A percentile compares a stretch with the other conserved stretches of the same genome.
Evolutionary conservation across 2,329 filamentous ascomycete species (phyloP).

Genomic region (Huntiella bhutanensis): DNA sequence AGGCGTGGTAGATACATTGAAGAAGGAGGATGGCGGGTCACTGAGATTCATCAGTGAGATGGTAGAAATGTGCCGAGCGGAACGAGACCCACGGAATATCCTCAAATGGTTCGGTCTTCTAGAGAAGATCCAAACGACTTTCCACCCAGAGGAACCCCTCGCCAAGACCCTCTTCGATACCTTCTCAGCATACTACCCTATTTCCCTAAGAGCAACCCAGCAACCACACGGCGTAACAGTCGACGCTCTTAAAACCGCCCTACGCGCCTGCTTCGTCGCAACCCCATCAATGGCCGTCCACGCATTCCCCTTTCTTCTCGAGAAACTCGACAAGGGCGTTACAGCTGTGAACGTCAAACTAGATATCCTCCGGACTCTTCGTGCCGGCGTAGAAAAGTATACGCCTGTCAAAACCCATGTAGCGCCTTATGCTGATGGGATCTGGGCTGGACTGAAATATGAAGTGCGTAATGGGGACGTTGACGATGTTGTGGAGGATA

Average conservation of each 20-base stretch:
- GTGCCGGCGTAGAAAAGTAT: conserved; percentile 33
- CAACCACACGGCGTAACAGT: conserved; percentile 32
- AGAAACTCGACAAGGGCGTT: conserved; percentile 38
- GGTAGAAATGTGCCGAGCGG: conserved; percentile 31
- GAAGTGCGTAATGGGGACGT: conserved; percentile 43
- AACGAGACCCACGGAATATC: conserved; percentile 38
- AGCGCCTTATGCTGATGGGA: conserved; percentile 28
- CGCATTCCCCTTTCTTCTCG: conserved; percentile 33
- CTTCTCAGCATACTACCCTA: conserved; percentile 43
- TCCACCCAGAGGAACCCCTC: conserved; percentile 26
- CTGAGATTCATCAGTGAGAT: conserved; percentile 30
- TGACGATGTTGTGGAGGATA: conserved; percentile 36
- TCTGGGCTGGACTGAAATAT: conserved; percentile 43
- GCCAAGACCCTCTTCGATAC: conserved; percentile 32
- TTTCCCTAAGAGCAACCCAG: conserved; percentile 33
- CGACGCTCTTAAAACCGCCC: conserved; percentile 33
- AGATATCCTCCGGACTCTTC: conserved; percentile 36
- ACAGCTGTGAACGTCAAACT: conserved; percentile 37
- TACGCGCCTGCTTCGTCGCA: conserved; percentile 35
- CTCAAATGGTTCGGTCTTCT: conserved; percentile 38
- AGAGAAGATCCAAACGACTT: conserved; percentile 25
- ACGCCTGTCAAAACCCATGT: conserved; percentile 27
- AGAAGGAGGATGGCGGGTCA: conserved; percentile 21
- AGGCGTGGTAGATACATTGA: conserved; percentile 24
- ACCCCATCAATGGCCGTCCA: conserved; percentile 26